phyloP scores from a whole-genome alignment of 257 asterid species.

The Nemophila menziesii region DNA sequence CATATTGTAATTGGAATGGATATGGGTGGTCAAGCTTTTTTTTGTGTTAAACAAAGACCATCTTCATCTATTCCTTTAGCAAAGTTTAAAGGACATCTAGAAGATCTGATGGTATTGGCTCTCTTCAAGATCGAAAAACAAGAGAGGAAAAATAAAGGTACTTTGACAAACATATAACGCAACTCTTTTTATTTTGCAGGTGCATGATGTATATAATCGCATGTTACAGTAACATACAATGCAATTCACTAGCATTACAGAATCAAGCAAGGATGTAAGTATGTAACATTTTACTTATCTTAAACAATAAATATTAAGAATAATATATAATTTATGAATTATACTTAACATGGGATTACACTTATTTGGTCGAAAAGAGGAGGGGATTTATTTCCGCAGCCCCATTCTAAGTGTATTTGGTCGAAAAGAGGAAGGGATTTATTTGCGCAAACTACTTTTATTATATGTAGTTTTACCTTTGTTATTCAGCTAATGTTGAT shows the following conservation, averaged over 20 bases:
- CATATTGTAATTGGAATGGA: constrained; percentile 91
- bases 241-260: constrained; percentile 91
- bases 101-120: constrained; percentile 74
- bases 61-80: constrained; percentile 76
- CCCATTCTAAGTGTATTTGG: constrained; percentile 97
- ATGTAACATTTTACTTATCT: constrained; percentile 9
- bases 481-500: too few species aligned
- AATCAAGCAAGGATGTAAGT: constrained; percentile 94
- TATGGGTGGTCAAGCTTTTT: constrained; percentile 94
- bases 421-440: too few species aligned
- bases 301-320: too few species aligned
- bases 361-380: constrained; percentile 99
- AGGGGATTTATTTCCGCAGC: constrained; percentile 90
- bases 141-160: constrained; percentile 58
- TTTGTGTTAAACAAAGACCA: constrained; percentile 84
- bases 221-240: constrained; percentile 88
- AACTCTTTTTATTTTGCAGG: constrained; percentile 54
- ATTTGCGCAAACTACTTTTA: too few species aligned
- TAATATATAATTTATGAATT: constrained; percentile 13
- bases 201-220: constrained; percentile 77
- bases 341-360: constrained; percentile 81
- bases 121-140: constrained; percentile 54
- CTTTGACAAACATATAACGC: too few species aligned
- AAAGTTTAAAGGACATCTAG: constrained; percentile 83
- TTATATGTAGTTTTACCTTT: too few species aligned